These are phyloP conservation scores for Antitrichia curtipendula DNA, from an alignment of 225 moss, liverwort and hornwort species.

Conservation along the genomic window DNA sequence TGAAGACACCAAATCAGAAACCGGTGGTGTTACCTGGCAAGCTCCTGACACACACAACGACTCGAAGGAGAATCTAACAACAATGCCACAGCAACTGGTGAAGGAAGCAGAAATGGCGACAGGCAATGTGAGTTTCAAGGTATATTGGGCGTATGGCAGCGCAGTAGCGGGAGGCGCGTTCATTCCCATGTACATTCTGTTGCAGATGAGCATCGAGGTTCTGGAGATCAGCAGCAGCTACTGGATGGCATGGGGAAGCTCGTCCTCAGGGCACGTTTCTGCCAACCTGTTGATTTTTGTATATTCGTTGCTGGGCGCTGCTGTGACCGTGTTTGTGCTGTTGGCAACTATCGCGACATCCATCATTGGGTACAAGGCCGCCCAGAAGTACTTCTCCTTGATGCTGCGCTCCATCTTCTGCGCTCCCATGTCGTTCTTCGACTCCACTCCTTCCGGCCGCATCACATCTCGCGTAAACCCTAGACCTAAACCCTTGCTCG, in stretches of 20 bases:
- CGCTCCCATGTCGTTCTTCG: constrained; percentile 79
- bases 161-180: constrained; percentile 18
- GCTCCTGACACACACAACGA: not conserved
- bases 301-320: constrained; percentile 29
- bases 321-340: constrained; percentile 19
- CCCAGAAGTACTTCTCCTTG: constrained; percentile 48
- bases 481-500: not conserved
- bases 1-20: not conserved
- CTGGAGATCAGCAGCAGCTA: constrained; percentile 3
- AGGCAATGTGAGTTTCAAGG: not conserved
- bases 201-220: constrained; percentile 13
- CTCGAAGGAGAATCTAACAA: not conserved
- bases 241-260: constrained; percentile 56
- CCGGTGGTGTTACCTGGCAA: not conserved
- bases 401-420: constrained; percentile 61
- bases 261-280: constrained; percentile 11
- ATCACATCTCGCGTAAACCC: constrained; percentile 49
- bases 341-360: constrained; percentile 15
- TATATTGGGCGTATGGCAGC: constrained; percentile 34
- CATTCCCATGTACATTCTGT: constrained; percentile 20
- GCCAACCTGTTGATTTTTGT: constrained; percentile 19
- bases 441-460: constrained; percentile 66
- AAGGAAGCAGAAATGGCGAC: constrained; percentile 14
- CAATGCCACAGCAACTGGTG: not conserved
- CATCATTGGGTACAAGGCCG: constrained; percentile 40